Percentiles rank a stretch among this genome's conserved stretches.
Evolutionary conservation across 345 rosid species (phyloP).

Genomic region (Raphanus raphanistrum): DNA sequence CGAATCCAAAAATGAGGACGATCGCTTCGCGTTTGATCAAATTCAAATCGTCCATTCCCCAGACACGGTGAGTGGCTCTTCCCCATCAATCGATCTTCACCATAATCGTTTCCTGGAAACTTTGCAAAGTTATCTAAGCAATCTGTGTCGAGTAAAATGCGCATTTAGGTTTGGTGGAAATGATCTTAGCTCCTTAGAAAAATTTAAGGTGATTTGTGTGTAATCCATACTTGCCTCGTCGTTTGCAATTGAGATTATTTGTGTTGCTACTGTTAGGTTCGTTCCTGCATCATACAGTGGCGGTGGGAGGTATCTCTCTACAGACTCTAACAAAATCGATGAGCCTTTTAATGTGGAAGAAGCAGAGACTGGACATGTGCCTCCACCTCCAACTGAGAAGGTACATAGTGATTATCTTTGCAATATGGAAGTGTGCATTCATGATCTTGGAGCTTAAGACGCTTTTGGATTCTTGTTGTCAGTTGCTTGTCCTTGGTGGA

Average conservation of each 20-base stretch:
- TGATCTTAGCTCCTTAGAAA: not conserved
- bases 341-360: slow-evolving; percentile 82
- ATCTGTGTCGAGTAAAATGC: not conserved
- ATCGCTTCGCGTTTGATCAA: slow-evolving; percentile 42
- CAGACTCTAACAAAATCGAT: slow-evolving; percentile 74
- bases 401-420: slow-evolving; percentile 31
- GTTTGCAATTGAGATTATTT: not conserved
- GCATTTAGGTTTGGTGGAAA: not conserved
- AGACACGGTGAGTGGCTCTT: slow-evolving; percentile 30
- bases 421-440: not conserved
- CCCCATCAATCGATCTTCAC: not conserved
- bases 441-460: slow-evolving; percentile 8
- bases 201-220: not conserved
- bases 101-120: not conserved
- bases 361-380: slow-evolving; percentile 78
- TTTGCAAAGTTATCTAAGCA: not conserved
- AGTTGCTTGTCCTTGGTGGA: slow-evolving; percentile 97
- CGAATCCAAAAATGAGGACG: slow-evolving; percentile 3
- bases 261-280: not conserved
- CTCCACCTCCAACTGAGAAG: slow-evolving; percentile 84
- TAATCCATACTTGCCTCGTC: not conserved
- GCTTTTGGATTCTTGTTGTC: slow-evolving; percentile 19
- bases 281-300: slow-evolving; percentile 33
- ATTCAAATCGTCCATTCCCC: slow-evolving; percentile 22
- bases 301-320: slow-evolving; percentile 57